phyloP scores from a whole-genome alignment of 306 rosid species.

The Carpinus viminea region DNA sequence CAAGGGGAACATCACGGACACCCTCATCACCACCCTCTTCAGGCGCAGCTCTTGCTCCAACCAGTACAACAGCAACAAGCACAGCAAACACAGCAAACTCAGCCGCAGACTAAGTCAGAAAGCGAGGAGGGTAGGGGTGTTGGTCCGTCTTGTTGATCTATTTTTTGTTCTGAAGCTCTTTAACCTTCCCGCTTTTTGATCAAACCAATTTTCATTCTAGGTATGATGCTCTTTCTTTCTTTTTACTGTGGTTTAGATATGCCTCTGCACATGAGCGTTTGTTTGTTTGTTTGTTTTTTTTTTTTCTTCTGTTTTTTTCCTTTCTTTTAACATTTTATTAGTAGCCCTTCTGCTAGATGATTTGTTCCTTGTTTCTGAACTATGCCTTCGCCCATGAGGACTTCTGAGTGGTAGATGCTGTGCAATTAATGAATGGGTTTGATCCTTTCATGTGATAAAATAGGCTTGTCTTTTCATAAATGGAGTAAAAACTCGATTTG shows the following conservation, averaged over 20 bases:
- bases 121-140: constrained; percentile 64
- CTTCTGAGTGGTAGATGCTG: constrained; percentile 24
- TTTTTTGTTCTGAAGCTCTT: constrained; percentile 26
- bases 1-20: constrained; percentile 38
- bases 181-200: constrained; percentile 29
- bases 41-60: constrained; percentile 66
- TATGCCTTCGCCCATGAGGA: constrained; percentile 32
- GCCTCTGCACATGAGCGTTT: neutral
- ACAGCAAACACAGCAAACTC: constrained; percentile 42
- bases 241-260: neutral
- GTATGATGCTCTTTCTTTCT: constrained; percentile 34
- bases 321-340: neutral
- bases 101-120: constrained; percentile 43
- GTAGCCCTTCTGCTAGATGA: neutral
- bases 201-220: constrained; percentile 44
- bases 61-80: constrained; percentile 42
- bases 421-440: constrained; percentile 43
- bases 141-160: constrained; percentile 61
- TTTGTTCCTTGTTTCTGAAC: constrained; percentile 15
- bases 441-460: constrained; percentile 18
- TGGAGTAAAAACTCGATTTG: constrained; percentile 39
- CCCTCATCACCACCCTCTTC: constrained; percentile 43
- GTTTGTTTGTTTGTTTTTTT: too few species aligned
- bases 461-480: constrained; percentile 25
- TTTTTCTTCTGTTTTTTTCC: neutral